Percentiles rank a stretch among this genome's conserved stretches.
phyloP scores from a whole-genome alignment of 495 filamentous ascomycete species.

The Penicillium bialowiezense region DNA sequence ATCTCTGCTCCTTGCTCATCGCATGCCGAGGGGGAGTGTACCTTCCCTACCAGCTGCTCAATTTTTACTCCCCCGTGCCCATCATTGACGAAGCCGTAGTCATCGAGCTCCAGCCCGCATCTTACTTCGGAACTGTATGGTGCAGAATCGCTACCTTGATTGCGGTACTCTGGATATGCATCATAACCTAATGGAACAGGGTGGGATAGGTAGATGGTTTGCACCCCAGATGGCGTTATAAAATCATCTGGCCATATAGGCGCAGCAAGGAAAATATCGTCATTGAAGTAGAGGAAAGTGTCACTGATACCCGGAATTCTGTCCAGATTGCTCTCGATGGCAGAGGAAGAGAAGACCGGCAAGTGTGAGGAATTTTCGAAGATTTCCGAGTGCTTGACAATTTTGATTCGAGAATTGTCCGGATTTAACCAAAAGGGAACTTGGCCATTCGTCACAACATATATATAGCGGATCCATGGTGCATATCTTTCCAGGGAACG shows the following conservation, averaged over 20 bases:
- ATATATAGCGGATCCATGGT: slow-evolving; percentile 6
- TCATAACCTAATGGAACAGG: slow-evolving; percentile 8
- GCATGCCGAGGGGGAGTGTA: not conserved
- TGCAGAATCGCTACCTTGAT: not conserved
- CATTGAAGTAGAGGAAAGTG: slow-evolving; percentile 6
- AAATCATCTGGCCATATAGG: slow-evolving; percentile 5
- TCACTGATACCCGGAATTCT: slow-evolving; percentile 7
- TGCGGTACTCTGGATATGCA: slow-evolving; percentile 8
- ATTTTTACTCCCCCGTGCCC: not conserved
- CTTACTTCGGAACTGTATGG: not conserved
- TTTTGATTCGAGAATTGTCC: slow-evolving; percentile 4
- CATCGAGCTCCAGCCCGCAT: not conserved
- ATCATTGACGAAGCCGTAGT: slow-evolving; percentile 2
- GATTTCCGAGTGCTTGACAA: slow-evolving; percentile 7
- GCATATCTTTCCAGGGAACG: slow-evolving; percentile 4
- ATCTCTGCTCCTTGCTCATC: slow-evolving; percentile 4
- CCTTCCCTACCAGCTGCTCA: slow-evolving; percentile 5
- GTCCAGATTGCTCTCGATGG: slow-evolving; percentile 6
- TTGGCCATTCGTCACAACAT: slow-evolving; percentile 8
- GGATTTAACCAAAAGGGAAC: slow-evolving; percentile 2
- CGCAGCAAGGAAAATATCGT: slow-evolving; percentile 6
- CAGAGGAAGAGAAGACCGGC: slow-evolving; percentile 5
- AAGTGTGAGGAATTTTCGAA: slow-evolving; percentile 8
- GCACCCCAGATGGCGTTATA: slow-evolving; percentile 4
- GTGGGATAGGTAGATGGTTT: slow-evolving; percentile 6